Evolutionary conservation across 306 rosid species (phyloP), one percentile per base, ranked within the genome.

Genomic region (Leucaena leucocephala): DNA sequence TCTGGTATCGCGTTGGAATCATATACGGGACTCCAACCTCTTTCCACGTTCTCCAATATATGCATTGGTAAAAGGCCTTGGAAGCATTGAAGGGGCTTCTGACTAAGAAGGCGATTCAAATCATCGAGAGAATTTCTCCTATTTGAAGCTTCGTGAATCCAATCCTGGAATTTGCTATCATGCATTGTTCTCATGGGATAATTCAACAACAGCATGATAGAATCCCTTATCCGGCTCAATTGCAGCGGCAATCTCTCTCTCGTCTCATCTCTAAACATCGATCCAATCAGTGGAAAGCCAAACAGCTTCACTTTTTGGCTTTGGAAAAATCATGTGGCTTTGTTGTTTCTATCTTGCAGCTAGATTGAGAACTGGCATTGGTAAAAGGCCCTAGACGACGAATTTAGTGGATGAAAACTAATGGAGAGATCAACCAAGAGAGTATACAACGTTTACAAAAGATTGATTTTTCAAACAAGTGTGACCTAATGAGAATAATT

Each of bases 21-120:
- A 35, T 39, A 64, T 15, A 21, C 5, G 55, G 13, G 70, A 36
- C 73, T 7, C 46, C n/a, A n/a, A 39, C 57, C 52, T 19, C 19
- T 0, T 69, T 22, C 33, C 8, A 54, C 7, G 5, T 45, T 0
- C 21, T 17, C 16, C 19, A 62, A 16, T 6, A 76, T 76, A 16
- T 61, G 7, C 49, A 2, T 50, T 13, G 85, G 85, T 12, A 82
- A 0, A 50, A 82, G 35, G 43, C 84, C 72, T 57, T 67, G 5
- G 54, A 75, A 16, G 5, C 33, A 12, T 8, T 5, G 0, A 11
- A 81, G 17, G 3, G 48, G 64, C 36, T 40, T 81, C n/a, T 45
- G 12, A 21, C 38, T 9, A 0, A 5, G 45, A 15, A 19, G 75
- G 46, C 2, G 22, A 5, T 21, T 7, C 43, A 40, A 9, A 4